Percentiles rank a stretch among this genome's conserved stretches.
Conservation (phyloP, 768 basidiomycete genomes). For the Boletales sp. region DNA sequence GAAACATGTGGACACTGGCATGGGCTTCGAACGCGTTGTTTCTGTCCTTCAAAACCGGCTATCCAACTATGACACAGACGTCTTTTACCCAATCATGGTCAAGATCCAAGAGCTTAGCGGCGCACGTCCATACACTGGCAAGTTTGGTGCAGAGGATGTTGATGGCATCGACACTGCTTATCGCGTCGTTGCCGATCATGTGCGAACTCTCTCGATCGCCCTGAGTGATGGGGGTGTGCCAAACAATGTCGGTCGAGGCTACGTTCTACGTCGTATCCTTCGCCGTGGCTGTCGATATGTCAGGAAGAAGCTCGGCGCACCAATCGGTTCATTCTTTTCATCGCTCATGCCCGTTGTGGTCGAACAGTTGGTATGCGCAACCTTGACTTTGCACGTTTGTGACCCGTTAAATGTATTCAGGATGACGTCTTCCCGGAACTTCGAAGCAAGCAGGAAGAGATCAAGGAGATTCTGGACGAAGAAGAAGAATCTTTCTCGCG, state of each 20-base stretch:
- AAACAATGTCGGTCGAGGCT: conserved; percentile 93
- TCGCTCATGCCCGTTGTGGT: conserved; percentile 86
- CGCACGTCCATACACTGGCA: conserved; percentile 82
- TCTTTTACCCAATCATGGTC: conserved; percentile 85
- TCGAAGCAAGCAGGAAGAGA: conserved; percentile 71
- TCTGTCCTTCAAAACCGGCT: conserved; percentile 86
- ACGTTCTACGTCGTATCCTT: conserved; percentile 92
- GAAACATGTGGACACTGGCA: conserved; percentile 97
- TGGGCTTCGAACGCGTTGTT: conserved; percentile 98
- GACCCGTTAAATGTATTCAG: conserved; percentile 37
- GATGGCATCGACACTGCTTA: conserved; percentile 98
- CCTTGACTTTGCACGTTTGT: neutral
- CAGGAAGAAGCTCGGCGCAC: conserved; percentile 89
- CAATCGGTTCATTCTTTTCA: conserved; percentile 94
- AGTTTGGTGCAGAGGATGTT: conserved; percentile 89
- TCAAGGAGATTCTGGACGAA: conserved; percentile 94
- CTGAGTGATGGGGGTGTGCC: conserved; percentile 96
- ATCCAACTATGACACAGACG: conserved; percentile 98
- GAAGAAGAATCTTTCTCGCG: conserved; percentile 97
- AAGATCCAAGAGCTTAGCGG: conserved; percentile 88
- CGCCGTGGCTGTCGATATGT: conserved; percentile 94
- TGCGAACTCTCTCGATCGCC: conserved; percentile 92
- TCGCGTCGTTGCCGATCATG: conserved; percentile 94
- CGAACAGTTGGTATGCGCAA: conserved; percentile 69
- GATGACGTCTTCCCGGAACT: conserved; percentile 91